Base-by-base conservation (phyloP, 2,329 filamentous ascomycete genomes). In the Cadophora malorum region DNA sequence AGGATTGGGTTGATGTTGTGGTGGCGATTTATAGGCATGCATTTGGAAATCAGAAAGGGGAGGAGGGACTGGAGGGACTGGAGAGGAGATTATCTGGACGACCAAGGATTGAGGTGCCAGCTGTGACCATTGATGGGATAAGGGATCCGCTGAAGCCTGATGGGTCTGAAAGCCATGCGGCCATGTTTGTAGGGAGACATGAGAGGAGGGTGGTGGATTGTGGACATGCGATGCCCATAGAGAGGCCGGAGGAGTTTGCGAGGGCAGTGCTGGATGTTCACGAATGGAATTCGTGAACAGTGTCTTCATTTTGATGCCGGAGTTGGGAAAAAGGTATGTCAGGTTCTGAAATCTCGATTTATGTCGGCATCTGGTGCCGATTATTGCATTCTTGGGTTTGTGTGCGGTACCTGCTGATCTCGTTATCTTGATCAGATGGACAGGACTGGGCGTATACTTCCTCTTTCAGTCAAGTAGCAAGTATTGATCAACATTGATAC, bases 1-100 rank as follows among this genome's bases (percentile, higher is more conserved):
- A 55, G 14, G 52, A 55, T 19, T 55, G 52, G 52, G 28, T 33
- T 14, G 52, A 55, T 55, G 52, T 55, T 5, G 52, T 55, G 14
- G 14, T 55, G 10, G 16, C 14, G 12, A 55, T 55, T 31, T 55
- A 55, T 55, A 25, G 52, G 52, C 52, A 55, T 55, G 16, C 23
- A 1, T 55, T 55, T 55, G 52, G 52, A n/a, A 55, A 55, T 55
- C 12, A 33, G 52, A 19, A 31, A 28, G 52, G 52, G 3, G 25
- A 55, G 16, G 23, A 25, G 19, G 14, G 4, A 2, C 33, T 55
- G 52, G 52, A 33, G 25, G 52, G 25, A 5, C 16, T 55, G 28
- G 52, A 55, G 52, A n/a, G 5, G 14, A 33, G 52, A 14, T 33
- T 55, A 19, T 25, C 28, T 55, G 52, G 19, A 25, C 23, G 23